Base-by-base conservation (phyloP, 768 basidiomycete genomes). In the Mycena floridula region DNA sequence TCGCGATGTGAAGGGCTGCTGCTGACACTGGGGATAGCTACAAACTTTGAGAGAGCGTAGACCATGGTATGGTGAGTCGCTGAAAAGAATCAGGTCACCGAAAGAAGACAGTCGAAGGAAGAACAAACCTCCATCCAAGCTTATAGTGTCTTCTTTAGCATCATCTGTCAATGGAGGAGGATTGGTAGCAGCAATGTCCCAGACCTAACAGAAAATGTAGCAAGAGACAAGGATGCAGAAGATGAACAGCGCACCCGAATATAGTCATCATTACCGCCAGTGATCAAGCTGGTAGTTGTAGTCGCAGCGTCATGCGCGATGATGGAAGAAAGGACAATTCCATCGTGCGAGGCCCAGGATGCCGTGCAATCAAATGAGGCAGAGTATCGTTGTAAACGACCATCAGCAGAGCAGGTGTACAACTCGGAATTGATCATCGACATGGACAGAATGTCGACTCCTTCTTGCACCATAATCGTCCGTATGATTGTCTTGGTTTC, bases 21-120 rank as follows among this genome's bases (percentile, higher is more conserved):
- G 55, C 89, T 92, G 40, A 99, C 76, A 37, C 92, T 95, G 1
- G 83, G 89, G 32, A 93, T 87, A 0, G 90, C 81, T 5, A 96
- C 73, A 50, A 99, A 90, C 56, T 88, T 86, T 0, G 85, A 81
- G 5, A 95, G 69, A 0, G 89, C 89, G 54, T 83, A 85, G 2
- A 81, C 71, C 69, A 94, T 72, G 11, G 80, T 79, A 53, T 91
- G 90, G n/a, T n/a, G n/a, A n/a, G n/a, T n/a, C 7, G 18, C 7
- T 35, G 32, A 35, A 13, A 35, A 35, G 13, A 35, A 30, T 13
- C 13, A 35, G 32, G 7, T 35, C 32, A 35, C 32, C 18, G 32
- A 35, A n/a, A n/a, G n/a, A n/a, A n/a, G n/a, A n/a, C n/a, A n/a
- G n/a, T n/a, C n/a, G n/a, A n/a, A n/a, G n/a, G n/a, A 23, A 28